These are phyloP conservation scores for Xylaria castorea DNA, from an alignment of 495 filamentous ascomycete species.

Conservation along the genomic window DNA sequence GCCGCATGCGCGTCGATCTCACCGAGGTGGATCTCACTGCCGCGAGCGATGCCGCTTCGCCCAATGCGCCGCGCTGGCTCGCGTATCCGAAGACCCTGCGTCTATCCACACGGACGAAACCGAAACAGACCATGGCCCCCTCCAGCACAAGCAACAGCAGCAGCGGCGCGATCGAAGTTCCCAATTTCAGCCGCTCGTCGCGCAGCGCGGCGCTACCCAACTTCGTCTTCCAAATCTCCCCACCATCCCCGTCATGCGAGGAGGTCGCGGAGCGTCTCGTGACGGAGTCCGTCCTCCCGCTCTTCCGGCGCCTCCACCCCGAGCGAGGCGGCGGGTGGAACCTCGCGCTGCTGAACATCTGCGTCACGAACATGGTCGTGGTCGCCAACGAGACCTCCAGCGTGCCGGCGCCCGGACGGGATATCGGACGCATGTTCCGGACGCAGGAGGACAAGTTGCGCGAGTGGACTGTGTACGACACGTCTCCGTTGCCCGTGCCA, in stretches of 20 bases:
- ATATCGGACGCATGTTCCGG: conserved; percentile 74
- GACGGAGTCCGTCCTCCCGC: conserved; percentile 64
- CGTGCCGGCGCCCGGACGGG: conserved; percentile 39
- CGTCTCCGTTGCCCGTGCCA: conserved; percentile 39
- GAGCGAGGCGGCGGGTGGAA: conserved; percentile 72
- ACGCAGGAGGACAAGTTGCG: conserved; percentile 68
- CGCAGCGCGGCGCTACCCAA: conserved; percentile 70
- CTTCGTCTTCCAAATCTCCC: conserved; percentile 70
- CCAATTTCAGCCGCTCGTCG: conserved; percentile 65
- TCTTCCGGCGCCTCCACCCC: conserved; percentile 78
- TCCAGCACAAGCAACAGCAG: conserved; percentile 13
- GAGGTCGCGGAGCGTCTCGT: conserved; percentile 70
- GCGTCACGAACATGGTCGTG: conserved; percentile 82
- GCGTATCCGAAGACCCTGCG: conserved; percentile 67
- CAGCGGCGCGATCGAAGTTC: conserved; percentile 31
- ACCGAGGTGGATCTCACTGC: conserved; percentile 47
- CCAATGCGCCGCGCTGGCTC: conserved; percentile 45
- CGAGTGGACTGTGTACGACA: conserved; percentile 66
- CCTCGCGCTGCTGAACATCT: conserved; percentile 82
- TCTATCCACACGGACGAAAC: conserved; percentile 74
- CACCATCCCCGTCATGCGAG: conserved; percentile 57
- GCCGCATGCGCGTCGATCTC: conserved; percentile 80
- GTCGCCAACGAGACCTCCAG: conserved; percentile 47
- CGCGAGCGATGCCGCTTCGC: conserved; percentile 17
- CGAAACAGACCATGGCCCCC: conserved; percentile 51